These are phyloP conservation scores for Plasmodium blacklocki DNA, from an alignment of 169 alveolate genomes.

Conservation along the genomic window DNA sequence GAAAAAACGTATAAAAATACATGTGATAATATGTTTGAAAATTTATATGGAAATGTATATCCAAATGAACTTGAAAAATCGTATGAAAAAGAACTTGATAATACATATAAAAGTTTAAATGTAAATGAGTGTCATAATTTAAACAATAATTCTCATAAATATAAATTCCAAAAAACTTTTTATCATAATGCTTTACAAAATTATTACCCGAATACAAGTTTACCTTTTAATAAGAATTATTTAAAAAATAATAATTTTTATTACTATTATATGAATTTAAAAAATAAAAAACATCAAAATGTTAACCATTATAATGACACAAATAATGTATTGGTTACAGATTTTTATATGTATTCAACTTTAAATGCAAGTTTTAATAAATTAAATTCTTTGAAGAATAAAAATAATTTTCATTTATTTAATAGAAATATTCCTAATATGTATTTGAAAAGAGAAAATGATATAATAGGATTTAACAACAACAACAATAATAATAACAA, in stretches of 20 bases:
- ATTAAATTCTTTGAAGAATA: constrained; percentile 14
- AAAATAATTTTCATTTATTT: background rate
- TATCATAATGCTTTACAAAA: background rate
- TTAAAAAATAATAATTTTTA: constrained; percentile 28
- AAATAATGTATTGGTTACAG: constrained; percentile 33
- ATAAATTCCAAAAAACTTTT: no score
- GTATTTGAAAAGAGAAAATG: background rate
- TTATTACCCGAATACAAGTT: constrained; percentile 17
- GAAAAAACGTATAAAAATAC: no score
- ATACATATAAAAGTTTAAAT: no score
- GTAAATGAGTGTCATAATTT: no score
- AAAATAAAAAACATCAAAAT: constrained; percentile 27
- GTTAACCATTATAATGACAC: constrained; percentile 41
- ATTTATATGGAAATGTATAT: no score
- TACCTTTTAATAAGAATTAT: constrained; percentile 15
- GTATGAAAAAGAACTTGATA: no score
- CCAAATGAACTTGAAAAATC: no score
- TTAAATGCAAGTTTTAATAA: constrained; percentile 37
- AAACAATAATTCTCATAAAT: no score
- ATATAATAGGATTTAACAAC: background rate
- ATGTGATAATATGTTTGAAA: no score
- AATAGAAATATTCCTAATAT: background rate
- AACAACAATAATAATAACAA: constrained; percentile 8
- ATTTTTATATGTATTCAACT: constrained; percentile 59
- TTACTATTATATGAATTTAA: constrained; percentile 5